These are phyloP conservation scores for Linderniella brevidens DNA, from an alignment of 257 asterid species.

Conservation along the genomic window DNA sequence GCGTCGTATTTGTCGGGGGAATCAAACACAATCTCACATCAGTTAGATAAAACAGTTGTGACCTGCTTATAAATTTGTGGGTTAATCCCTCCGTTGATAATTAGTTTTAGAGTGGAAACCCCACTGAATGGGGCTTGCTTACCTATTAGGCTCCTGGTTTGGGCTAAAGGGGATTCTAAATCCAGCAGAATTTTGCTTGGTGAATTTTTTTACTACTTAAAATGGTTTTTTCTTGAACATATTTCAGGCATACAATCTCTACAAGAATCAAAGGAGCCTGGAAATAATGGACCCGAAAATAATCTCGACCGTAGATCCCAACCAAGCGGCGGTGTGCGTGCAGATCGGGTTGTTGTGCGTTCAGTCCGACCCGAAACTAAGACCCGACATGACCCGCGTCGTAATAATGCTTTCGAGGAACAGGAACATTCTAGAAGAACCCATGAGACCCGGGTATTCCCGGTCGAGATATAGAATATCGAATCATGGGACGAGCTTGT, in stretches of 20 bases:
- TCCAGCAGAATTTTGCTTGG: no score
- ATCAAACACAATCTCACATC: no score
- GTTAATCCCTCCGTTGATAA: neutral
- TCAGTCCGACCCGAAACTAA: conserved; percentile 52
- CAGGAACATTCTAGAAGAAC: conserved; percentile 59
- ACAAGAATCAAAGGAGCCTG: conserved; percentile 50
- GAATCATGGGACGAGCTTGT: conserved; percentile 12
- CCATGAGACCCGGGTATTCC: conserved; percentile 57
- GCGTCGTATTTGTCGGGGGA: neutral
- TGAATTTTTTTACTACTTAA: no score
- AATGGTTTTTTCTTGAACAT: neutral
- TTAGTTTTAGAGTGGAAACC: neutral
- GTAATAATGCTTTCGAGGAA: conserved; percentile 51
- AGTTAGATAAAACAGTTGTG: no score
- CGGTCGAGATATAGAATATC: conserved; percentile 41
- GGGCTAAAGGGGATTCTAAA: no score
- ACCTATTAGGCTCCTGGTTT: no score
- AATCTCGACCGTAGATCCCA: conserved; percentile 32
- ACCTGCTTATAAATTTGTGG: no score
- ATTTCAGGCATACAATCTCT: conserved; percentile 63
- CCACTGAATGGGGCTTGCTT: no score
- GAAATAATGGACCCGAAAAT: conserved; percentile 60
- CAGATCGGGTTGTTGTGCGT: conserved; percentile 70
- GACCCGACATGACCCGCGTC: conserved; percentile 83
- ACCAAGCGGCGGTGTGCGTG: conserved; percentile 31